phyloP scores from a whole-genome alignment of 768 basidiomycete genomes.

The Coprinellus aureogranulatus region DNA sequence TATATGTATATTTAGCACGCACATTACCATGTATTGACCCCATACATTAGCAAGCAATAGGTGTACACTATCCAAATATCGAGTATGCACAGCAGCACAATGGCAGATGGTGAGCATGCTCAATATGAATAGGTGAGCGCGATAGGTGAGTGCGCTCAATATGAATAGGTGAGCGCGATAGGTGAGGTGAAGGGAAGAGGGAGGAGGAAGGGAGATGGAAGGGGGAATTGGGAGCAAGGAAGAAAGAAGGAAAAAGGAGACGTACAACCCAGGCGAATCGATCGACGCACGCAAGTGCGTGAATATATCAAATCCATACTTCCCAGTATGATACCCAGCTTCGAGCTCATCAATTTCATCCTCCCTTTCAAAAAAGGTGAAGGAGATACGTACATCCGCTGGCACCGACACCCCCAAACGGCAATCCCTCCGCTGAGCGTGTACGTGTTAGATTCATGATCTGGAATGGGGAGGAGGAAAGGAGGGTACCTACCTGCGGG shows the following conservation, averaged over 20 bases:
- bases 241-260: neutral
- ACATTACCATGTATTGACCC: too few relatives aligned
- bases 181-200: too few relatives aligned
- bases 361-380: neutral
- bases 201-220: too few relatives aligned
- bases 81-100: too few relatives aligned
- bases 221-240: too few relatives aligned
- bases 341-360: neutral
- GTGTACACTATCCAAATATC: too few relatives aligned
- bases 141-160: too few relatives aligned
- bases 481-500: slow-evolving; percentile 43
- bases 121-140: too few relatives aligned
- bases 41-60: too few relatives aligned
- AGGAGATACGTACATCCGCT: slow-evolving; percentile 61
- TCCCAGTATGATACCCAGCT: slow-evolving; percentile 73
- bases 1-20: too few relatives aligned
- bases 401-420: slow-evolving; percentile 71
- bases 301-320: slow-evolving; percentile 74
- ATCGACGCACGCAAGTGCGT: slow-evolving; percentile 66
- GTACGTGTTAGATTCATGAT: neutral
- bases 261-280: slow-evolving; percentile 59
- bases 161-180: too few relatives aligned
- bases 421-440: slow-evolving; percentile 54
- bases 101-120: too few relatives aligned
- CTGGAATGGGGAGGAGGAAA: neutral